Base-by-base conservation (phyloP, 176 grass and related monocot genomes). In the Musa acuminata region DNA sequence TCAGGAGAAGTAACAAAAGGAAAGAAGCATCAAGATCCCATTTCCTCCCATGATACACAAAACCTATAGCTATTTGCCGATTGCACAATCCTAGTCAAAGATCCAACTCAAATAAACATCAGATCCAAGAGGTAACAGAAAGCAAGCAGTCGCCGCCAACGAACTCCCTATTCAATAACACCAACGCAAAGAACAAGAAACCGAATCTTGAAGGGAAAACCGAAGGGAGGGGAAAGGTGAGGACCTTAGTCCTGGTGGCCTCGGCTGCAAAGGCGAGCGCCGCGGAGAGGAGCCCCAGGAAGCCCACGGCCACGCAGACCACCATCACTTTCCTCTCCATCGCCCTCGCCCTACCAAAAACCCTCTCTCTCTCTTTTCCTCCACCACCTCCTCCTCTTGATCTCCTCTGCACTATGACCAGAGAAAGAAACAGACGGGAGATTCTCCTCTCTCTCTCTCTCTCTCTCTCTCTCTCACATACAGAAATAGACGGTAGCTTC, bases 261-360 rank as follows among this genome's bases (percentile, higher is more conserved):
- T 99, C 96, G 13, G 96, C 96, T 55, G 91, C 96, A 70, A 99
- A 99, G n/a, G 86, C 96, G 9, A 94, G 88, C 20, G 86, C 91
- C 51, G 91, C 96, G 50, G 96, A 91, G 73, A 99, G 86, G 66
- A 94, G 73, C 81, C 96, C 96, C 68, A 99, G 91, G 82, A 91
- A 87, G 2, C 88, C 90, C 20, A 86, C 96, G 9, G 84, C 84
- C 19, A 64, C 69, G 78, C 96, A 87, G 64, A 91, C 91, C 66
- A 51, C 73, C 58, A 87, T 62, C 26, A 84, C 86, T 73, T 94
- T 99, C 62, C 84, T 83, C 82, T 94, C 96, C 96, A 99, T 99
- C 64, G 8, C 24, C 24, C 26, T 43, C 24, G 43, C 8, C 48
- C 67, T 48, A 69, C 27, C 67, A 69, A 49, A 69, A n/a, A 8